These are phyloP conservation scores for Elsinoe australis DNA, from an alignment of 2,329 filamentous ascomycete species.

Conservation along the genomic window DNA sequence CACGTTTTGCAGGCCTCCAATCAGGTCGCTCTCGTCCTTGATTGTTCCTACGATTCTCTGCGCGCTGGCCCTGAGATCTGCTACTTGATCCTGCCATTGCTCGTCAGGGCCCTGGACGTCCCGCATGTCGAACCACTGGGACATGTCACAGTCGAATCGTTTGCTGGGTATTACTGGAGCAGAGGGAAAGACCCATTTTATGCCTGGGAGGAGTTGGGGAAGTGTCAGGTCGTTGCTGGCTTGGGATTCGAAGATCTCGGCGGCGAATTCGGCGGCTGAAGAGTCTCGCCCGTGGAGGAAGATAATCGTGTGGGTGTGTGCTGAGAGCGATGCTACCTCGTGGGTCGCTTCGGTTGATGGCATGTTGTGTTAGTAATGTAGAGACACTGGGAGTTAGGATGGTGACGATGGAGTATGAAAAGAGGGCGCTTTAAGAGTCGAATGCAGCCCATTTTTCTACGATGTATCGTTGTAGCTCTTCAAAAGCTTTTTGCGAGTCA, in stretches of 20 bases:
- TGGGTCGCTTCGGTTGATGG: not conserved
- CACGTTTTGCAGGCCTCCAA: conserved; percentile 2
- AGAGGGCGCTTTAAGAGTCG: too few relatives aligned
- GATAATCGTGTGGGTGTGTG: conserved; percentile 42
- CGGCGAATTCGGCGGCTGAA: conserved; percentile 33
- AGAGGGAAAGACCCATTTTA: conserved; percentile 35
- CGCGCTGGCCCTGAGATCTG: not conserved
- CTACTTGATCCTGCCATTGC: conserved; percentile 21
- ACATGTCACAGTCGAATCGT: conserved; percentile 26
- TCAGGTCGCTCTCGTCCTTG: not conserved
- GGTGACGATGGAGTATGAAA: too few relatives aligned
- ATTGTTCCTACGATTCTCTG: not conserved
- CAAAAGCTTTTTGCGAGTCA: too few relatives aligned
- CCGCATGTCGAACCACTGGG: conserved; percentile 37
- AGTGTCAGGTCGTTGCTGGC: conserved; percentile 27
- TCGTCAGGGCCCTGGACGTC: conserved; percentile 27
- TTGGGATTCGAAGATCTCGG: conserved; percentile 36
- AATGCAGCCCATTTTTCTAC: too few relatives aligned
- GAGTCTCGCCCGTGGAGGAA: conserved; percentile 42
- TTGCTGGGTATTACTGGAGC: conserved; percentile 23
- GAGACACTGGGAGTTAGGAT: too few relatives aligned
- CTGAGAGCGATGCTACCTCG: conserved; percentile 14
- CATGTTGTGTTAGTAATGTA: too few relatives aligned
- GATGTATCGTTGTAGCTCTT: too few relatives aligned
- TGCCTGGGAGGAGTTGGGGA: conserved; percentile 28